phyloP scores from a whole-genome alignment of 352 stramenopile genomes.

The Globisporangium iwayamae region DNA sequence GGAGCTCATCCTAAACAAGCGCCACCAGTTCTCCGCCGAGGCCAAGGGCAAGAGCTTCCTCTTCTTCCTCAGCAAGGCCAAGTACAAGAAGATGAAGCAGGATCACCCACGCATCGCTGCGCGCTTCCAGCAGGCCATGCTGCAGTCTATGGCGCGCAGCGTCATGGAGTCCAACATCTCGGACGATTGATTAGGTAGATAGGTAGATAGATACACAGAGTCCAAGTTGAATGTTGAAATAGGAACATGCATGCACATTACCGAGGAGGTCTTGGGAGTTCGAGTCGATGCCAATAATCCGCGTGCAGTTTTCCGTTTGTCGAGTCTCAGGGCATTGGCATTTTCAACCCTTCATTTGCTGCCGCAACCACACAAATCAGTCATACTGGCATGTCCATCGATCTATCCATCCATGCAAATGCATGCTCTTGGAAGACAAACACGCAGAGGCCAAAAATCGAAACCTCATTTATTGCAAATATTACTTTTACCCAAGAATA shows the following conservation, averaged over 20 bases:
- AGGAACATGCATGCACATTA: neutral
- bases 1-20: constrained; percentile 79
- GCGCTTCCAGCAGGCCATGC: constrained; percentile 82
- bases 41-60: constrained; percentile 62
- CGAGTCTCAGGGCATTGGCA: neutral
- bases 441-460: neutral
- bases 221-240: no score
- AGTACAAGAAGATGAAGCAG: constrained; percentile 69
- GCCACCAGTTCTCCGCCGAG: constrained; percentile 80
- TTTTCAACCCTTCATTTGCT: neutral
- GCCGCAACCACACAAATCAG: neutral
- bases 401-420: neutral
- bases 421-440: neutral
- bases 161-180: constrained; percentile 84
- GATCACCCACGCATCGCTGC: constrained; percentile 60
- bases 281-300: constrained; percentile 7
- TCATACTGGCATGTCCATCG: neutral
- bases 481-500: neutral
- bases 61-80: constrained; percentile 76
- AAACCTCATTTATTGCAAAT: constrained; percentile 34
- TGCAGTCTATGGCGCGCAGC: constrained; percentile 80
- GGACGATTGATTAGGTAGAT: constrained; percentile 39
- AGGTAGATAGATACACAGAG: constrained; percentile 4
- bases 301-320: constrained; percentile 5
- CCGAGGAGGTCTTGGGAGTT: constrained; percentile 1